Conservation (phyloP, 371 early-diverging fungal genomes). For the Zancudomyces culisetae region DNA sequence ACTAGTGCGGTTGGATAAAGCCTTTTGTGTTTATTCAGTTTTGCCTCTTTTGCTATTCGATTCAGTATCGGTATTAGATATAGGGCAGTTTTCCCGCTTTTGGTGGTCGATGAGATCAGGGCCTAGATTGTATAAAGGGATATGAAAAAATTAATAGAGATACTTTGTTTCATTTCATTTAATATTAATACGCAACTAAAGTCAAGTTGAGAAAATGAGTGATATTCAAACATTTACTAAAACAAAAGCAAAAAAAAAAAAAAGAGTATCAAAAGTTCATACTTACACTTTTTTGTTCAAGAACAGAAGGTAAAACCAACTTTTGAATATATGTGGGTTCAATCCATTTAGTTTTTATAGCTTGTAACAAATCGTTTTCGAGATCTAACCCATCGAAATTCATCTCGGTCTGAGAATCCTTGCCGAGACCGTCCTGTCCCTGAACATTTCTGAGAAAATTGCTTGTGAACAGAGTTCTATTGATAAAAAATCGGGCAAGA, state of each 20-base stretch:
- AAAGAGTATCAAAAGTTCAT: background rate
- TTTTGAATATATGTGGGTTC: constrained; percentile 1
- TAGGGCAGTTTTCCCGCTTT: constrained; percentile 6
- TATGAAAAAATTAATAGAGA: background rate
- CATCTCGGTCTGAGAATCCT: too few relatives aligned
- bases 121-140: background rate
- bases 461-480: too few relatives aligned
- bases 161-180: background rate
- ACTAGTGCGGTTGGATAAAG: constrained; percentile 91
- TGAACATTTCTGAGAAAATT: too few relatives aligned
- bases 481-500: too few relatives aligned
- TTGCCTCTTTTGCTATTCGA: background rate
- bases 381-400: too few relatives aligned
- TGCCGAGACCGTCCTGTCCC: too few relatives aligned
- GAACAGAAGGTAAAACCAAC: background rate
- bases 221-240: too few relatives aligned
- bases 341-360: background rate
- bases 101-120: background rate
- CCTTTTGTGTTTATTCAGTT: constrained; percentile 8
- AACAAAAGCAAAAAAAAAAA: background rate
- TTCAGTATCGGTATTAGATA: constrained; percentile 5
- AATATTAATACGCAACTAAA: background rate
- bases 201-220: background rate
- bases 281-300: constrained; percentile 1
- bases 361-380: too few relatives aligned